A percentile compares a stretch with the other conserved stretches of the same genome.
These are phyloP conservation scores for Apostasia shenzhenica DNA, from an alignment of 106 monocot genomes.

Conservation along the genomic window DNA sequence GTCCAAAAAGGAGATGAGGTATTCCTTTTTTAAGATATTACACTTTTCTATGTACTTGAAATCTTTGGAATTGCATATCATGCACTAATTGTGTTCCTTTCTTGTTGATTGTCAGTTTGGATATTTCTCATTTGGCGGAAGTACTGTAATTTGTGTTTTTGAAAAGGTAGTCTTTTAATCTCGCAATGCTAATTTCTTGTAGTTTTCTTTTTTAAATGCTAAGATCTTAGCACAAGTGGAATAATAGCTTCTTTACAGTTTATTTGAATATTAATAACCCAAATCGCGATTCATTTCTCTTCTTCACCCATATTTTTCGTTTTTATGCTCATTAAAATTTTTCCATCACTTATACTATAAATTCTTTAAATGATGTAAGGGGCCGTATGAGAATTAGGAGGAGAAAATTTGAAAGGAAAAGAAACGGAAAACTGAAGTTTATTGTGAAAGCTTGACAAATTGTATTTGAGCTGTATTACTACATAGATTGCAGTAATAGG, in stretches of 20 bases:
- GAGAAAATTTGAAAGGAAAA: too few species aligned
- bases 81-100: background rate
- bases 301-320: too few species aligned
- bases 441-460: too few species aligned
- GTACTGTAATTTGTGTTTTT: slow-evolving; percentile 92
- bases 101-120: slow-evolving; percentile 53
- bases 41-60: background rate
- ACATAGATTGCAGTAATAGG: too few species aligned
- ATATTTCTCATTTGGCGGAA: slow-evolving; percentile 97
- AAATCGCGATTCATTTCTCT: too few species aligned
- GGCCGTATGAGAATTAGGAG: too few species aligned
- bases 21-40: slow-evolving; percentile 6
- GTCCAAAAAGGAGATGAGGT: slow-evolving; percentile 84
- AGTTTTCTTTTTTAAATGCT: background rate
- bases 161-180: slow-evolving; percentile 56
- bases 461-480: too few species aligned
- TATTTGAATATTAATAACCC: background rate
- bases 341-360: too few species aligned
- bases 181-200: background rate
- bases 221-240: background rate
- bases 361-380: too few species aligned
- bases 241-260: background rate
- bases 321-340: too few species aligned
- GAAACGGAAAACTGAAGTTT: too few species aligned
- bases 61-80: background rate